Evolutionary conservation across 306 rosid species (phyloP).

Genomic region (Quercus aquifolioides): DNA sequence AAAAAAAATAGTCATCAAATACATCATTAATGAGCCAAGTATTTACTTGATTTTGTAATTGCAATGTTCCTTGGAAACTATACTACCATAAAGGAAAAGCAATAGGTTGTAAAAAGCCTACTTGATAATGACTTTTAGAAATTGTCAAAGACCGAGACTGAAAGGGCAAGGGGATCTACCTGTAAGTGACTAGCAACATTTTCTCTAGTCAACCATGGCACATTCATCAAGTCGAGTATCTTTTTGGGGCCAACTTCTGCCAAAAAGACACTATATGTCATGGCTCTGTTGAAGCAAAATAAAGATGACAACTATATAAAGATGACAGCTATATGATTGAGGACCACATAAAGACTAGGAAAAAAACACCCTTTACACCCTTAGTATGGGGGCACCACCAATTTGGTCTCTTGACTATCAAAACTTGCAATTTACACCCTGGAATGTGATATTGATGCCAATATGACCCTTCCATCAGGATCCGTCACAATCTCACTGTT

Average conservation of each 20-base stretch:
- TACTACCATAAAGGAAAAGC: not conserved
- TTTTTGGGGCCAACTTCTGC: constrained; percentile 99
- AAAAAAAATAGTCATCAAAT: not conserved
- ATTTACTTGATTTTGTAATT: not conserved
- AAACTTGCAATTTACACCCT: too few relatives aligned
- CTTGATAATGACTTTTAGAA: constrained; percentile 15
- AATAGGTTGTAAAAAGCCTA: not conserved
- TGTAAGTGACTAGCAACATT: constrained; percentile 99
- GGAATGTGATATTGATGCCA: too few relatives aligned
- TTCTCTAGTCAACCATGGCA: constrained; percentile 88
- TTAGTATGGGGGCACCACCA: too few relatives aligned
- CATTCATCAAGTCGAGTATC: constrained; percentile 93
- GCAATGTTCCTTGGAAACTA: not conserved
- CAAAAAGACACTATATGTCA: constrained; percentile 53
- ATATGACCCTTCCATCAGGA: too few relatives aligned
- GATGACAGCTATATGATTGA: not conserved
- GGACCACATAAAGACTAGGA: too few relatives aligned
- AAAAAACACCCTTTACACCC: too few relatives aligned
- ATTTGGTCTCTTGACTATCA: too few relatives aligned
- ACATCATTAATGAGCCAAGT: not conserved
- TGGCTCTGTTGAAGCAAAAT: constrained; percentile 31
- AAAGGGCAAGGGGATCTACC: constrained; percentile 40
- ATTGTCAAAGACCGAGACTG: constrained; percentile 11
- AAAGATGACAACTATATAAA: constrained; percentile 15
- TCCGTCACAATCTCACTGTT: too few relatives aligned